Conservation (phyloP, 345 rosid genomes). For the Euclidium syriacum region DNA sequence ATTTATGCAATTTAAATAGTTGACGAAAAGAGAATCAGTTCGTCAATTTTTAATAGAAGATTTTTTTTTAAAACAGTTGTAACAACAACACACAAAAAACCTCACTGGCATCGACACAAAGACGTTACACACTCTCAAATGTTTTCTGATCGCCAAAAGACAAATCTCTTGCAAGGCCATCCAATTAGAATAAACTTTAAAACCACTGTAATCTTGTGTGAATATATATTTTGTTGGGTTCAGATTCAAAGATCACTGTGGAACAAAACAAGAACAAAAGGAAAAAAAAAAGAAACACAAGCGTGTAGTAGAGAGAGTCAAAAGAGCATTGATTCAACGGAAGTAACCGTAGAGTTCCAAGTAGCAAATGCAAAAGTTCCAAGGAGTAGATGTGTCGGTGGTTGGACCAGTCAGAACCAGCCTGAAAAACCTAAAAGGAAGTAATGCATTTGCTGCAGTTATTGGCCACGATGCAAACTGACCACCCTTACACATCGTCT, state of each 20-base stretch:
- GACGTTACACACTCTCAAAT: too few species aligned
- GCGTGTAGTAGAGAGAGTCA: not conserved
- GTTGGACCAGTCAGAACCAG: slow-evolving; percentile 68
- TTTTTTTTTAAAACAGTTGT: too few species aligned
- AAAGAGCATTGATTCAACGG: slow-evolving; percentile 26
- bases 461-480: slow-evolving; percentile 88
- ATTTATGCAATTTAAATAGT: too few species aligned
- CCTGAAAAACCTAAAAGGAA: slow-evolving; percentile 75
- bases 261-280: not conserved
- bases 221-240: not conserved
- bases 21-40: too few species aligned
- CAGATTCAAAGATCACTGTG: not conserved
- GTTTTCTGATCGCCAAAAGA: too few species aligned
- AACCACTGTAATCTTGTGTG: not conserved
- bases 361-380: slow-evolving; percentile 87
- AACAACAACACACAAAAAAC: too few species aligned
- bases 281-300: not conserved
- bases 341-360: slow-evolving; percentile 88
- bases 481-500: slow-evolving; percentile 67
- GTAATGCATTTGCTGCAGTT: slow-evolving; percentile 62
- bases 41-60: too few species aligned
- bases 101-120: too few species aligned
- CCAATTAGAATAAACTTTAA: too few species aligned
- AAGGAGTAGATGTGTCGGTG: slow-evolving; percentile 56
- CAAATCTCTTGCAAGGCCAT: too few species aligned